Evolutionary conservation across 2,329 filamentous ascomycete species (phyloP).

Genomic region (Paecilomyces sp.): DNA sequence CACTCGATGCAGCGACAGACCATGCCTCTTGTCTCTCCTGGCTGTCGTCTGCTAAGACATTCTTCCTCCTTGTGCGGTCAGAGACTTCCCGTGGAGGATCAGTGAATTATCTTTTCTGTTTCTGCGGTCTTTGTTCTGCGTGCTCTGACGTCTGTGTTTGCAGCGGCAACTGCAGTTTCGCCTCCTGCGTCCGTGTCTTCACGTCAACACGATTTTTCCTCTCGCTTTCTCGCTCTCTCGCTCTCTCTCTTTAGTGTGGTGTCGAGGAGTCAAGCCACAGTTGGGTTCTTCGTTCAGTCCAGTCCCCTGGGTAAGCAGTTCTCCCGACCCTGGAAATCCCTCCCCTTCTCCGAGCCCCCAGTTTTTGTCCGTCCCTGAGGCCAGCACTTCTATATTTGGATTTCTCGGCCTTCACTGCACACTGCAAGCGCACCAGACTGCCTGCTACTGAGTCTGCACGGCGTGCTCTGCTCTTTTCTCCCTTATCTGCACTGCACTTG

Average conservation of each 20-base stretch:
- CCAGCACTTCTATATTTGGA: neutral
- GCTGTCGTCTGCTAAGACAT: neutral
- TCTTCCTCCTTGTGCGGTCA: neutral
- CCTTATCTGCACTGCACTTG: neutral
- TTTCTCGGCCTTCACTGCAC: neutral
- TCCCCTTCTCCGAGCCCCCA: neutral
- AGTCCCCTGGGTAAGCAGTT: neutral
- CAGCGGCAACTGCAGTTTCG: neutral
- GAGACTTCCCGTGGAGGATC: neutral
- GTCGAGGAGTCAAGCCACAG: neutral
- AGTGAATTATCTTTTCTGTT: neutral
- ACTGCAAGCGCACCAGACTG: neutral
- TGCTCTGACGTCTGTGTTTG: neutral
- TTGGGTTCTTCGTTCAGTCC: neutral
- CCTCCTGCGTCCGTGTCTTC: neutral
- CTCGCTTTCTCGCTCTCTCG: no score
- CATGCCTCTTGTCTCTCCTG: neutral
- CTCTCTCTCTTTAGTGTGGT: neutral
- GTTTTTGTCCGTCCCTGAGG: neutral
- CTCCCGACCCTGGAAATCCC: neutral
- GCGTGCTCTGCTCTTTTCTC: neutral
- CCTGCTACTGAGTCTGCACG: neutral
- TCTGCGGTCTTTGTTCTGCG: neutral
- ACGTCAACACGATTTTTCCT: neutral
- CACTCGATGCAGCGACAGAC: neutral